Evolutionary conservation across 23 red algal species (phyloP).

Genomic region (Agarophyton chilense): DNA sequence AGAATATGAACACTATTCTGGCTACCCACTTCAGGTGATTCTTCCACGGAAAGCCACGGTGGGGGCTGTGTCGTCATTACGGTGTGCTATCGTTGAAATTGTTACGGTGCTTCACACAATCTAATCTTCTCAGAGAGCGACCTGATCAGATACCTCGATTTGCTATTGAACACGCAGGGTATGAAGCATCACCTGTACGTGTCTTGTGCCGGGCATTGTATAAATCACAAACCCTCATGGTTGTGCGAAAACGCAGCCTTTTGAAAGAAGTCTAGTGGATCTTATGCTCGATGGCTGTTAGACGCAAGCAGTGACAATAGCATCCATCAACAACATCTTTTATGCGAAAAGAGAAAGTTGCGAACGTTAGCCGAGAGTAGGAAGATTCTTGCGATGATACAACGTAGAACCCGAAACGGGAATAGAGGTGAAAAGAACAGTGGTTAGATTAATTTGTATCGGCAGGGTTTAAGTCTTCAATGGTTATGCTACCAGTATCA

Average conservation of each 20-base stretch:
- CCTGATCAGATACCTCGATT: background rate
- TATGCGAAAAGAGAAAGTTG: no score
- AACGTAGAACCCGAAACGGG: background rate
- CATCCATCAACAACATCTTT: background rate
- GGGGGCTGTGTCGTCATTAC: background rate
- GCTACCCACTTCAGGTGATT: background rate
- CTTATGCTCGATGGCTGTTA: background rate
- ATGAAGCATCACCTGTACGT: background rate
- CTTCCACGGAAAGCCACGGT: background rate
- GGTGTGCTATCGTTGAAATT: background rate
- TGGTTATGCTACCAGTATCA: constrained; percentile 30
- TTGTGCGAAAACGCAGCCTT: background rate
- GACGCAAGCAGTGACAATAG: background rate
- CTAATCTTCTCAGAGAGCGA: background rate
- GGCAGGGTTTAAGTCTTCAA: constrained; percentile 42
- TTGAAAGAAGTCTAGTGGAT: background rate
- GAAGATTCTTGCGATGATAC: background rate
- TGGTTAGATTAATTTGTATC: constrained; percentile 19
- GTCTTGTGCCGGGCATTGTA: background rate
- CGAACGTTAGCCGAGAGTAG: no score
- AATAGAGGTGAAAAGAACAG: background rate
- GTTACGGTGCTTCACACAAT: background rate
- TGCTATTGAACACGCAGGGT: background rate
- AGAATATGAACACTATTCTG: background rate
- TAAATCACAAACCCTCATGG: background rate